Evolutionary conservation across 306 rosid species (phyloP).

Genomic region (Betula pendula): DNA sequence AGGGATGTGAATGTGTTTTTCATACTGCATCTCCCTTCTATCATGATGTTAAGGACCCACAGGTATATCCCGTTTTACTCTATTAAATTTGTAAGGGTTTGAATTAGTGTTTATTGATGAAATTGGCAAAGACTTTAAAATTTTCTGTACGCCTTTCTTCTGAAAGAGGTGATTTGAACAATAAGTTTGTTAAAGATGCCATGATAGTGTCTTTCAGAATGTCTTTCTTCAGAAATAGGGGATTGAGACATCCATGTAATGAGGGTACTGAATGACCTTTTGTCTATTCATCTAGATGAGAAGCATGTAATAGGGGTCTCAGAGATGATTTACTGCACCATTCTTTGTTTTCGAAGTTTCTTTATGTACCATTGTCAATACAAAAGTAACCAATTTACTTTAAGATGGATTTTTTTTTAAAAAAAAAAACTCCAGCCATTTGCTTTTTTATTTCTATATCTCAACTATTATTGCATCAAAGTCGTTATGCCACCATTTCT

Average conservation of each 20-base stretch:
- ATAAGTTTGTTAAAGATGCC: neutral
- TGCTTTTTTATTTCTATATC: neutral
- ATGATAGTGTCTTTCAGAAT: neutral
- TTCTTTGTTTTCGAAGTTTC: neutral
- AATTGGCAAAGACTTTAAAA: neutral
- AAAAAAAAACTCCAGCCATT: neutral
- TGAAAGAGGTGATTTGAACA: neutral
- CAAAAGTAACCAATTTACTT: neutral
- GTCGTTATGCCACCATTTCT: too few relatives aligned
- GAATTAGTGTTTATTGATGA: neutral
- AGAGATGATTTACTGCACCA: neutral
- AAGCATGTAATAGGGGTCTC: neutral
- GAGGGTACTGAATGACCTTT: neutral
- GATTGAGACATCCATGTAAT: neutral
- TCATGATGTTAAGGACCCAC: constrained; percentile 35
- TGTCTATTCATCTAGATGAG: neutral
- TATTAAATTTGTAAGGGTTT: neutral
- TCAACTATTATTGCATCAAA: neutral
- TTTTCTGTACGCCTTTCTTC: neutral
- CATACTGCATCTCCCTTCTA: constrained; percentile 49
- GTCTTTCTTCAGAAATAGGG: neutral
- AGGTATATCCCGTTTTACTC: constrained; percentile 25
- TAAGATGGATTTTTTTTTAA: too few relatives aligned
- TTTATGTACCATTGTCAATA: neutral
- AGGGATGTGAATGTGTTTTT: constrained; percentile 44